These are phyloP conservation scores for Sicyos edulis DNA, from an alignment of 306 rosid genomes.

Conservation along the genomic window DNA sequence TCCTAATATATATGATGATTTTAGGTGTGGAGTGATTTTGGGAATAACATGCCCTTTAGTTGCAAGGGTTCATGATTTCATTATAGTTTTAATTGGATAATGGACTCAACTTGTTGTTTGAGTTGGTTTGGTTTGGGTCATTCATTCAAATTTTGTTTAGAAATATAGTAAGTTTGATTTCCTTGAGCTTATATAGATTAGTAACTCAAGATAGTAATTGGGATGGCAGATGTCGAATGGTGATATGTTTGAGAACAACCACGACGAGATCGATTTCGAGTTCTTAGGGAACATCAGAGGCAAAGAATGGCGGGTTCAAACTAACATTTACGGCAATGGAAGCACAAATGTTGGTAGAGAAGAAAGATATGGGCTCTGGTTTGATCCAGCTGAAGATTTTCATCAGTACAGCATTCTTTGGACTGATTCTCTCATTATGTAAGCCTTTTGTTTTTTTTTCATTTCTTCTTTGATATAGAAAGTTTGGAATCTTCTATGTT, in stretches of 20 bases:
- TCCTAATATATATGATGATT: neutral
- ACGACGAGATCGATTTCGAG: constrained; percentile 71
- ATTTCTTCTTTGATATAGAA: neutral
- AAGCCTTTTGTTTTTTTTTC: constrained; percentile 26
- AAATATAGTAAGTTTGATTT: neutral
- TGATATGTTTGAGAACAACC: constrained; percentile 50
- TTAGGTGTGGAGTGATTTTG: neutral
- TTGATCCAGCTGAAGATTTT: constrained; percentile 83
- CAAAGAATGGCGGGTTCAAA: constrained; percentile 91
- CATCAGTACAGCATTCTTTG: constrained; percentile 88
- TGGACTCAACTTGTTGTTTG: neutral
- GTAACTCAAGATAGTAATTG: neutral
- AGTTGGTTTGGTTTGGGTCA: neutral
- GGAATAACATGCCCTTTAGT: neutral
- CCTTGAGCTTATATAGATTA: neutral
- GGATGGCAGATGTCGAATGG: constrained; percentile 67
- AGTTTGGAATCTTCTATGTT: neutral
- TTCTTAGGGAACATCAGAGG: constrained; percentile 94
- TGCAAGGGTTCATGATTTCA: neutral
- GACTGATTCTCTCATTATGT: constrained; percentile 81
- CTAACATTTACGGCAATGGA: constrained; percentile 96
- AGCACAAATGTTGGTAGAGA: constrained; percentile 85
- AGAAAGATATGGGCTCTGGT: constrained; percentile 83
- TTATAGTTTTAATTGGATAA: neutral
- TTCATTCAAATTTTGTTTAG: neutral